Evolutionary conservation across 257 asterid genomes (phyloP).

Genomic region (Mentha longifolia): DNA sequence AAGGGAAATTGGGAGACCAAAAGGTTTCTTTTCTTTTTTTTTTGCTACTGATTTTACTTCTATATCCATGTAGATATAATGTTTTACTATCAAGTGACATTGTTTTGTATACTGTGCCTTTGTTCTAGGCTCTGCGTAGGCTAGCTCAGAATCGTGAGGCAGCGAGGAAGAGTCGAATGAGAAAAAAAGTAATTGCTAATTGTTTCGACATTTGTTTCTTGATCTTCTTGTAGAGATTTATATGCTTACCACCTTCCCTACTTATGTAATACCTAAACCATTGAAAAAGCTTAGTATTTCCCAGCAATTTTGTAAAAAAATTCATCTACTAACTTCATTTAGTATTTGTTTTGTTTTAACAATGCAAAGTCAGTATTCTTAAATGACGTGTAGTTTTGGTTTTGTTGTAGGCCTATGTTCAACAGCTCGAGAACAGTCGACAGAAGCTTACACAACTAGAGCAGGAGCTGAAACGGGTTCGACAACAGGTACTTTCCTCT

Average conservation of each 20-base stretch:
- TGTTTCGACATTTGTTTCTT: not conserved
- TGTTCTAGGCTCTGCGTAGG: conserved; percentile 73
- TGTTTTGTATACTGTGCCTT: conserved; percentile 9
- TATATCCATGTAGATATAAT: not conserved
- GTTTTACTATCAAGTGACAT: not conserved
- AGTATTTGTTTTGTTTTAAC: not conserved
- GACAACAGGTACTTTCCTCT: conserved; percentile 69
- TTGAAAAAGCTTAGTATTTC: no score
- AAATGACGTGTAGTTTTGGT: conserved; percentile 31
- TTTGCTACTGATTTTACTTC: not conserved
- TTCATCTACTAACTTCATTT: not conserved
- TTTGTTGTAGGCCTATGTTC: conserved; percentile 78
- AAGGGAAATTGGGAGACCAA: conserved; percentile 49
- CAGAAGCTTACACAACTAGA: conserved; percentile 76
- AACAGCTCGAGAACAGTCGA: conserved; percentile 87
- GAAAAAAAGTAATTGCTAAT: conserved; percentile 69
- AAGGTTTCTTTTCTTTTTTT: conserved; percentile 41
- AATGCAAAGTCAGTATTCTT: not conserved
- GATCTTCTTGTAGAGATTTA: not conserved
- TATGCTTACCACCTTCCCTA: no score
- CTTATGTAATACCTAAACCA: no score
- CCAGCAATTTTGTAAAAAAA: no score
- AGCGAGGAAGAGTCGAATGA: conserved; percentile 89
- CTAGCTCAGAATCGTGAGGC: conserved; percentile 99
- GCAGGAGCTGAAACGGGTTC: conserved; percentile 77